phyloP scores from a whole-genome alignment of 73 alveolate genomes.

The Paramecium sexaurelia region DNA sequence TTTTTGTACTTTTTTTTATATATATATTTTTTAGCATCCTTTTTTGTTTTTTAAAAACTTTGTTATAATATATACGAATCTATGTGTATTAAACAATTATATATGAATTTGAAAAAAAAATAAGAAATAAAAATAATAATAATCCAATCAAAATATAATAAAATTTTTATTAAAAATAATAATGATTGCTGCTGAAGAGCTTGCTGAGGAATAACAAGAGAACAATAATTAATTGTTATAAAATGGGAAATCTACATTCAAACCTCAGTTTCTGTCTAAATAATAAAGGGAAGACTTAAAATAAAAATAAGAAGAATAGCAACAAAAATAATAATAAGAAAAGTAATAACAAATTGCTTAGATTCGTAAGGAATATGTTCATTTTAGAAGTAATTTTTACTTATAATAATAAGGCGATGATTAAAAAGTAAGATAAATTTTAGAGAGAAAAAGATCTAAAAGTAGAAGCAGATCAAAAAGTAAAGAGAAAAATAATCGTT shows the following conservation, averaged over 20 bases:
- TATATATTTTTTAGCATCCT: background rate
- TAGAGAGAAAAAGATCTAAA: conserved; percentile 45
- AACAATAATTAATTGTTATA: background rate
- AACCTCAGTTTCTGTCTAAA: background rate
- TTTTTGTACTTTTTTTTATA: background rate
- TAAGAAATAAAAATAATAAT: background rate
- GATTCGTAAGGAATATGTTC: background rate
- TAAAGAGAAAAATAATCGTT: conserved; percentile 59
- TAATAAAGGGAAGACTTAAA: background rate
- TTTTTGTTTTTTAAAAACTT: background rate
- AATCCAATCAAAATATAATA: background rate
- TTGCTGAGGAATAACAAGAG: background rate
- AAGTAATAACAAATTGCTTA: background rate
- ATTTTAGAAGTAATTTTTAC: background rate
- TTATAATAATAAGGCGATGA: conserved; percentile 14
- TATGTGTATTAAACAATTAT: too few species aligned
- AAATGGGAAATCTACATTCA: background rate
- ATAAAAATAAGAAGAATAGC: background rate
- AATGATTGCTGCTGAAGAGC: background rate
- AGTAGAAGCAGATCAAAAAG: conserved; percentile 66
- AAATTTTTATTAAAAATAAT: background rate
- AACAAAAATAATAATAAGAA: background rate
- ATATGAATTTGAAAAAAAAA: background rate
- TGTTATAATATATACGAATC: too few species aligned
- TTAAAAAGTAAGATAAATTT: conserved; percentile 38